Evolutionary conservation across 2,329 filamentous ascomycete species (phyloP), one percentile per base, ranked within the genome.

Genomic region (Botrytis deweyae): DNA sequence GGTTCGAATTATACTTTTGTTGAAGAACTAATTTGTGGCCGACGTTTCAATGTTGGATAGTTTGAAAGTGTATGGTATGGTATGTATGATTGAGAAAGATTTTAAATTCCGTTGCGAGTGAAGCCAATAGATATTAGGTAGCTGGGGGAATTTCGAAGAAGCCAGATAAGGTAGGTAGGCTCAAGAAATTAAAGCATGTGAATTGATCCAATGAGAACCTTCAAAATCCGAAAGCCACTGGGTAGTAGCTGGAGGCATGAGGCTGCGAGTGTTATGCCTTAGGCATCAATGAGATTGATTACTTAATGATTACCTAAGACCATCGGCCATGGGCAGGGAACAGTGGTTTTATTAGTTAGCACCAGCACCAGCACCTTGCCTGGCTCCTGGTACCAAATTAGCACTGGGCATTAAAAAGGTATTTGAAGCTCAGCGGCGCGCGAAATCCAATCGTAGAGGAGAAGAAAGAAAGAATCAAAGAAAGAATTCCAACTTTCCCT

Each of bases 151-250:
- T 40, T 68, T 58, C 49, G 66, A 68, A 68, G 49, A 68, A 68
- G 66, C 46, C 66, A 68, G 66, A 68, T 68, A 68, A 68, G 66
- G 49, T 25, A 68, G 66, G 49, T 25, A 68, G 66, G 38, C 38
- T 64, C 62, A 44, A 64, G 65, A 38, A 55, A 65, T 44, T 46
- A 46, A 38, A 44, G 25, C 62, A 65, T 33, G 36, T 40, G 12
- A 22, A 52, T 68, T 68, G 44, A 29, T 40, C 65, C 65, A 52
- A 64, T 64, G 40, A 44, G 62, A 64, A 44, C 29, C 49, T 14
- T 59, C 25, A 9, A 69, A 29, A 18, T 40, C 5, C n/a, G 33
- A 52, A 38, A 20, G 64, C 64, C 36, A 44, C 7, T 44, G 42
- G 42, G 42, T 44, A 42, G 14, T 36, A 42, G 40, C 40, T 42